Conservation (phyloP, 2,329 filamentous ascomycete species). For the Trichoderma cornu-damae region DNA sequence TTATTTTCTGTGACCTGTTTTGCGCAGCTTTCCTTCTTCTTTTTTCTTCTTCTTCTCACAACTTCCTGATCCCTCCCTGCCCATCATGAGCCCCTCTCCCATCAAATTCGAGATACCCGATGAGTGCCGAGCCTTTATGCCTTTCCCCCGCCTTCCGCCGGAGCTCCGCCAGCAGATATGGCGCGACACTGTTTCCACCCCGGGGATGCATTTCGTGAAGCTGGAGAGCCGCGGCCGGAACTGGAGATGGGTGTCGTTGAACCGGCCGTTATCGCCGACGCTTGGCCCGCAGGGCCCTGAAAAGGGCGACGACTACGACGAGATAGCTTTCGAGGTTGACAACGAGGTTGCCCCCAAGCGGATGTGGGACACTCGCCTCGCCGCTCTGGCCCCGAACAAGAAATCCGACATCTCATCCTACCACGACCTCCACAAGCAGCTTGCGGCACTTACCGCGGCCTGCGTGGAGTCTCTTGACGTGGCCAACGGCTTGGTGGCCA, state of each 20-base stretch:
- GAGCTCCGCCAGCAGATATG: slow-evolving; percentile 36
- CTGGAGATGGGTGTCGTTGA: slow-evolving; percentile 24
- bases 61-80: neutral
- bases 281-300: slow-evolving; percentile 5
- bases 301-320: slow-evolving; percentile 21
- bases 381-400: slow-evolving; percentile 27
- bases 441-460: slow-evolving; percentile 26
- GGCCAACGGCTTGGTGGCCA: slow-evolving; percentile 22
- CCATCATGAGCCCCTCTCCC: slow-evolving; percentile 1
- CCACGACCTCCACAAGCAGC: slow-evolving; percentile 27
- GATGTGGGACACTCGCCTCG: slow-evolving; percentile 22
- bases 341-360: slow-evolving; percentile 23
- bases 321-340: slow-evolving; percentile 25
- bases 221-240: slow-evolving; percentile 24
- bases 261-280: slow-evolving; percentile 1
- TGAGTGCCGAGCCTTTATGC: slow-evolving; percentile 30
- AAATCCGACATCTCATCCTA: slow-evolving; percentile 34
- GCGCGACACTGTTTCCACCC: slow-evolving; percentile 29
- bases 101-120: slow-evolving; percentile 33
- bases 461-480: slow-evolving; percentile 28
- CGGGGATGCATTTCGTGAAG: slow-evolving; percentile 35
- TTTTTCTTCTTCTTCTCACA: neutral
- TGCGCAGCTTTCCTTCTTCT: neutral
- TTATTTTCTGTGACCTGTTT: neutral
- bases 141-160: slow-evolving; percentile 31